These are phyloP conservation scores for Penicillium fimorum DNA, from an alignment of 495 filamentous ascomycete species.

Conservation along the genomic window DNA sequence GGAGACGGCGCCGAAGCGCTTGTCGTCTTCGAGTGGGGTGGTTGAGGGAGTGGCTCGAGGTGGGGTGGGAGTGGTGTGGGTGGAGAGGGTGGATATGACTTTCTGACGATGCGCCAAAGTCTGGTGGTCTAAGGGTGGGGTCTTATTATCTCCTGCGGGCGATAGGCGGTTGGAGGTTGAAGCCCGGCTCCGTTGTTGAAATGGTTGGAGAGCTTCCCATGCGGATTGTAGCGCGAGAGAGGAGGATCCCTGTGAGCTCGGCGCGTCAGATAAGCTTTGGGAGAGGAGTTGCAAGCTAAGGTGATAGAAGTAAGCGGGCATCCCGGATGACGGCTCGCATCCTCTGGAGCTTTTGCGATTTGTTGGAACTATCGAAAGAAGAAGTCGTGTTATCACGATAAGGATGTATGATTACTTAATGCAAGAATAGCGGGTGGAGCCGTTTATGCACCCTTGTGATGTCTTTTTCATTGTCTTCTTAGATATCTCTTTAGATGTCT, in stretches of 20 bases:
- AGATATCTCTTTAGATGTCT: too few relatives aligned
- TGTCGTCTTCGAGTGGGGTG: constrained; percentile 47
- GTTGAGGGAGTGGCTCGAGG: constrained; percentile 1
- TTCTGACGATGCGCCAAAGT: constrained; percentile 9
- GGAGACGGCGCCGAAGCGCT: constrained; percentile 60
- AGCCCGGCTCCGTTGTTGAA: constrained; percentile 31
- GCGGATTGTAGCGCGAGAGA: constrained; percentile 35
- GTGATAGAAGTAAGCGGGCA: constrained; percentile 93
- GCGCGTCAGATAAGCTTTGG: constrained; percentile 43
- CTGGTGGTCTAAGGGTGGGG: background rate
- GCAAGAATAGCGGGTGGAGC: too few relatives aligned
- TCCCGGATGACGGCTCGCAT: constrained; percentile 42
- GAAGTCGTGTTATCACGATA: constrained; percentile 13
- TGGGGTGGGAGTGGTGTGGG: background rate
- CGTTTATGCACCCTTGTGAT: too few relatives aligned
- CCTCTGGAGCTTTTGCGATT: constrained; percentile 3
- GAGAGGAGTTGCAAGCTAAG: constrained; percentile 73
- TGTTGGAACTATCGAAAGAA: background rate
- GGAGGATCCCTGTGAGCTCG: constrained; percentile 24
- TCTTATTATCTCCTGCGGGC: constrained; percentile 3
- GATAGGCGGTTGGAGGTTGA: constrained; percentile 16
- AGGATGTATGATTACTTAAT: constrained; percentile 9
- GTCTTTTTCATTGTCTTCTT: too few relatives aligned
- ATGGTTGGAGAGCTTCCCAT: constrained; percentile 44
- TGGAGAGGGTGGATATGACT: background rate